phyloP scores from a whole-genome alignment of 331 rosid genomes.

The Rhamnella rubrinervis region DNA sequence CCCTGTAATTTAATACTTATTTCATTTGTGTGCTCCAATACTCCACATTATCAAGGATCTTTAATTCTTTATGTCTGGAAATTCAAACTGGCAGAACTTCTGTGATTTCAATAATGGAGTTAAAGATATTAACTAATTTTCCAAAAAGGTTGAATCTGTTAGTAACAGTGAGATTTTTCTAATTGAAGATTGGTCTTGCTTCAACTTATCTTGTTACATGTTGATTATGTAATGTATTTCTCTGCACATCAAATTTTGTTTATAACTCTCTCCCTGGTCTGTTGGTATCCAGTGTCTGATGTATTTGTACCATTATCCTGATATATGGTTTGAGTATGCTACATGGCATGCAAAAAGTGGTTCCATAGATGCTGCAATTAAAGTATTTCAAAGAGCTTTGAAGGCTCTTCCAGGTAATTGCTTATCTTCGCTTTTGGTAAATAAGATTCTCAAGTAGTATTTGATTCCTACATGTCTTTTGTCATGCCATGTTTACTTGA shows the following conservation, averaged over 20 bases:
- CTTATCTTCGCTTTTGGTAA: slow-evolving; percentile 13
- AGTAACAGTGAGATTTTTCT: not conserved
- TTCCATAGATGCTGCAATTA: slow-evolving; percentile 87
- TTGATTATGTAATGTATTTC: not conserved
- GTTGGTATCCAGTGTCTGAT: slow-evolving; percentile 73
- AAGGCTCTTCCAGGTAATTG: slow-evolving; percentile 93
- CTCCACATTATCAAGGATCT: no score
- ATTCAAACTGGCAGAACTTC: no score
- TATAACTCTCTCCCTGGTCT: not conserved
- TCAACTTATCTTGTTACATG: not conserved
- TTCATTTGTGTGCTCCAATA: no score
- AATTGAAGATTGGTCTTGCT: not conserved
- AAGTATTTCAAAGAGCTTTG: slow-evolving; percentile 90
- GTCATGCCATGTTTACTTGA: slow-evolving; percentile 8
- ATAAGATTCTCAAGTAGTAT: slow-evolving; percentile 14
- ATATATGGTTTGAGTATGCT: slow-evolving; percentile 95
- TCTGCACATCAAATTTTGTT: not conserved
- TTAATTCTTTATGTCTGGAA: no score
- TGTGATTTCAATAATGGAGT: no score
- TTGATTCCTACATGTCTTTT: slow-evolving; percentile 14
- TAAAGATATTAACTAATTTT: not conserved
- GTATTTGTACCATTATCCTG: slow-evolving; percentile 96
- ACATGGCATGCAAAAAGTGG: slow-evolving; percentile 96
- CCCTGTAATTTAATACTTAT: no score
- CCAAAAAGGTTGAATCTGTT: not conserved